phyloP scores from a whole-genome alignment of 805 yeast genomes.

The Pichia deserticola region DNA sequence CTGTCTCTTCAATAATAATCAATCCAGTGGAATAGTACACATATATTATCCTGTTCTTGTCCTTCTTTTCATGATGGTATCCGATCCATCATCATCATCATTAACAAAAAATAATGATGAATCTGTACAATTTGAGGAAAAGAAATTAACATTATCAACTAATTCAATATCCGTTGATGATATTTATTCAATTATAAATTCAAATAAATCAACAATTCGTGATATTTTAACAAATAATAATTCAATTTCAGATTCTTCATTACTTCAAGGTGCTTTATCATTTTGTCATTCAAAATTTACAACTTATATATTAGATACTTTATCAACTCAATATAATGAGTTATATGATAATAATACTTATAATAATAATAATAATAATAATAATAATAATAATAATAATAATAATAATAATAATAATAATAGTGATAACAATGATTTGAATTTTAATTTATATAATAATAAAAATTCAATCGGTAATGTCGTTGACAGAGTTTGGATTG shows the following conservation, averaged over 20 bases:
- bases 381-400: too few species aligned
- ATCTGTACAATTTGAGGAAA: too few species aligned
- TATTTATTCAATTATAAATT: conserved; percentile 16
- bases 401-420: neutral
- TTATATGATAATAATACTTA: neutral
- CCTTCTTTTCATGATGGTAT: neutral
- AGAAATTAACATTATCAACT: too few species aligned
- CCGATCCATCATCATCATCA: neutral
- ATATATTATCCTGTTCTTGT: too few species aligned
- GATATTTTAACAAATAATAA: conserved; percentile 23
- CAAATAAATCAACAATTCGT: conserved; percentile 26
- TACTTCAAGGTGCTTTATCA: conserved; percentile 41
- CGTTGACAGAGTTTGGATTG: conserved; percentile 51
- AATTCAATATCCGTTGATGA: neutral
- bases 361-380: neutral
- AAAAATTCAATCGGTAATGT: conserved; percentile 22
- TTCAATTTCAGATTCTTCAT: conserved; percentile 31
- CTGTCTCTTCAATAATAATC: too few species aligned
- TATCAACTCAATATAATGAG: conserved; percentile 17
- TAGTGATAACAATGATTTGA: neutral
- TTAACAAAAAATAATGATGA: too few species aligned
- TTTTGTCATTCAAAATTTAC: conserved; percentile 42
- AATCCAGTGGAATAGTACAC: too few species aligned
- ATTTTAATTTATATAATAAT: neutral
- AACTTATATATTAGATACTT: conserved; percentile 34